phyloP scores from a whole-genome alignment of 2,329 filamentous ascomycete species.

The Diaporthe vaccinii region DNA sequence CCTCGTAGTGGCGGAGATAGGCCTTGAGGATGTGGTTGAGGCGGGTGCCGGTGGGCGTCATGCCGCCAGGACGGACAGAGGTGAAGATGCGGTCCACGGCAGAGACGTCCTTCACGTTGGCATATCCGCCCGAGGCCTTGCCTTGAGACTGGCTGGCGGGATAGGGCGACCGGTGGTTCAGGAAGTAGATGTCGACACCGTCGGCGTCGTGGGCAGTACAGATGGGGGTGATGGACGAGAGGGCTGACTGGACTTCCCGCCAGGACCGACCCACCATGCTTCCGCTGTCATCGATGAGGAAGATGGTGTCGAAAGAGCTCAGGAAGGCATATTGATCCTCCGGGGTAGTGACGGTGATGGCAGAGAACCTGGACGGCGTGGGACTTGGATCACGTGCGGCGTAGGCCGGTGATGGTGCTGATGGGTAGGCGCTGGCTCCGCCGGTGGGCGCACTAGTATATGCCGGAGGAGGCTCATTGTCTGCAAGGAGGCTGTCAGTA shows the following conservation, averaged over 20 bases:
- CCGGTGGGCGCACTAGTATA: slow-evolving; percentile 46
- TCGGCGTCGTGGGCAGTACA: slow-evolving; percentile 85
- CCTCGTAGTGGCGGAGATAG: slow-evolving; percentile 73
- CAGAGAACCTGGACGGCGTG: slow-evolving; percentile 44
- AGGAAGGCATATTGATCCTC: slow-evolving; percentile 85
- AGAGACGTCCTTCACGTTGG: slow-evolving; percentile 69
- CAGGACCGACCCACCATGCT: slow-evolving; percentile 86
- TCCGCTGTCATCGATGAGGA: slow-evolving; percentile 92
- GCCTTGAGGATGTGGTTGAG: slow-evolving; percentile 79
- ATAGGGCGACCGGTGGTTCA: slow-evolving; percentile 74
- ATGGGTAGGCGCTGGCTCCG: slow-evolving; percentile 39
- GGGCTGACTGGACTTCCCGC: slow-evolving; percentile 78
- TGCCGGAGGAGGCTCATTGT: slow-evolving; percentile 52
- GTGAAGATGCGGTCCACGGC: slow-evolving; percentile 79
- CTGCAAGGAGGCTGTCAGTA: slow-evolving; percentile 39
- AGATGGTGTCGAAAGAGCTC: slow-evolving; percentile 84
- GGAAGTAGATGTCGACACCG: slow-evolving; percentile 91
- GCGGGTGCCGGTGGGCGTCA: slow-evolving; percentile 81
- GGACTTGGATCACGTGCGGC: slow-evolving; percentile 41
- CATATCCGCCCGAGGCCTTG: slow-evolving; percentile 68
- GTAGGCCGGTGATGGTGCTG: slow-evolving; percentile 10
- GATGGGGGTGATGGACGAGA: slow-evolving; percentile 83
- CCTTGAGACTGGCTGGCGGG: slow-evolving; percentile 50
- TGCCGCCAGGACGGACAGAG: slow-evolving; percentile 72
- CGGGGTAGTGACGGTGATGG: slow-evolving; percentile 52